Evolutionary conservation across 768 basidiomycete species (phyloP), one percentile per base, ranked within the genome.

Genomic region (Porpolomopsis calyptriformis): DNA sequence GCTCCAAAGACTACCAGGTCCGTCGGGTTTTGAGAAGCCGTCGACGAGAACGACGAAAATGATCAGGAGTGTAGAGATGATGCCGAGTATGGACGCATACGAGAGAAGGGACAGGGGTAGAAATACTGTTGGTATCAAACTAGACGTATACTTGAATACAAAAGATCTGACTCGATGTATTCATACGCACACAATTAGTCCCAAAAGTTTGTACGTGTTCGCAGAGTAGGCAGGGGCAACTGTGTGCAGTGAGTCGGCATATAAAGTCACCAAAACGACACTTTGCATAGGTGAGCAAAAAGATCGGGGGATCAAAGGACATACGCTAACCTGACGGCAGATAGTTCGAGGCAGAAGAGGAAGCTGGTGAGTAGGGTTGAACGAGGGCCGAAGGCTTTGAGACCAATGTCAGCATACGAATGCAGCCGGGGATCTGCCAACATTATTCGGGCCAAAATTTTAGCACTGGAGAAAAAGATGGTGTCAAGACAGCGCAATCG

Each of bases 371-470:
- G 53, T 1, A 77, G 64, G 24, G 75, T 79, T 0, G 82, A 83
- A 37, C 71, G 71, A 6, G 73, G 71, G 1, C 93, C 93, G 62
- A 93, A 94, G 1, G 93, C 91, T 56, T 85, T 89, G 48, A 77
- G 73, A 22, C 85, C 90, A 50, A 96, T 85, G 57, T 97, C 93
- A 3, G 88, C 76, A 59, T 96, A 97, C 4, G 91, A 89, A 20
- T 76, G 74, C 24, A 93, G 55, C 4, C 69, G 73, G 6, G 75
- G 71, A 55, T 96, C 88, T 10, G 71, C 62, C 14, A 81, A 56
- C 43, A 93, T 87, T 18, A 92, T 72, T 39, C 67, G 68, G 0
- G 89, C 90, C 12, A 97, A 75, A 38, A 92, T 73, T 62, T 93
- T 93, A 8, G 90, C 92, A 8, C 90, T 94, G 56, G 48, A 24